phyloP scores from a whole-genome alignment of 768 basidiomycete species.

The Tephrocybe sp. region DNA sequence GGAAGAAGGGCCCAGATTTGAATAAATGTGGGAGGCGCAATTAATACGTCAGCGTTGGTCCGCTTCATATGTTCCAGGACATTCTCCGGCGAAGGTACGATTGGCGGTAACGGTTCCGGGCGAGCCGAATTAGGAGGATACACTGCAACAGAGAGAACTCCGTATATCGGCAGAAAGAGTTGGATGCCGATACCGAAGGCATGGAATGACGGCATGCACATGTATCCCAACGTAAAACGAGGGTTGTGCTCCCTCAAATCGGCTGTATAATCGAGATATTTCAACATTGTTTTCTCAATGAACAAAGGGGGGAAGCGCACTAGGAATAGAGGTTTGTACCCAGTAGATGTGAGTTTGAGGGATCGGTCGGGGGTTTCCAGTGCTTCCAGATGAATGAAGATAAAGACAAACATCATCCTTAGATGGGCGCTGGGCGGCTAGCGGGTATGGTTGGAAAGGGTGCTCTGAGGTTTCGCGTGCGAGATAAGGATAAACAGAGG shows the following conservation, averaged over 20 bases:
- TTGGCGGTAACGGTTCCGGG: slow-evolving; percentile 25
- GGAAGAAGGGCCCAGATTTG: slow-evolving; percentile 33
- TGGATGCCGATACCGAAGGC: slow-evolving; percentile 30
- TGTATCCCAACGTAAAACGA: not conserved
- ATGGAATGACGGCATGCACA: slow-evolving; percentile 41
- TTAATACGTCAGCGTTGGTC: slow-evolving; percentile 27
- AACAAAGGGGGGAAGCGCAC: slow-evolving; percentile 20
- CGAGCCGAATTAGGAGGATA: slow-evolving; percentile 30
- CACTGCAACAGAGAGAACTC: slow-evolving; percentile 23
- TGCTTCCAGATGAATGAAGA: slow-evolving; percentile 41
- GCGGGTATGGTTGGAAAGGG: slow-evolving; percentile 12
- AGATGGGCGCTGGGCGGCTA: slow-evolving; percentile 4
- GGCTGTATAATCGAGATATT: not conserved
- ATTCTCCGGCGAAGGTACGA: slow-evolving; percentile 38
- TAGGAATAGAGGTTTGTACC: slow-evolving; percentile 19
- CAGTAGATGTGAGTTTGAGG: slow-evolving; percentile 24
- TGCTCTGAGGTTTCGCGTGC: slow-evolving; percentile 14
- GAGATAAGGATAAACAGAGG: slow-evolving; percentile 17
- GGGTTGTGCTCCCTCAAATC: not conserved
- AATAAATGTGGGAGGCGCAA: slow-evolving; percentile 37
- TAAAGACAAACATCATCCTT: slow-evolving; percentile 22
- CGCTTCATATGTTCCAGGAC: slow-evolving; percentile 34
- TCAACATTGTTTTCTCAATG: not conserved
- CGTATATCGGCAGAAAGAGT: slow-evolving; percentile 29
- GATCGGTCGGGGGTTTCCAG: slow-evolving; percentile 39